A percentile compares a stretch with the other conserved stretches of the same genome.
These are phyloP conservation scores for Phytophthora pisi DNA, from an alignment of 352 stramenopile species.

Conservation along the genomic window DNA sequence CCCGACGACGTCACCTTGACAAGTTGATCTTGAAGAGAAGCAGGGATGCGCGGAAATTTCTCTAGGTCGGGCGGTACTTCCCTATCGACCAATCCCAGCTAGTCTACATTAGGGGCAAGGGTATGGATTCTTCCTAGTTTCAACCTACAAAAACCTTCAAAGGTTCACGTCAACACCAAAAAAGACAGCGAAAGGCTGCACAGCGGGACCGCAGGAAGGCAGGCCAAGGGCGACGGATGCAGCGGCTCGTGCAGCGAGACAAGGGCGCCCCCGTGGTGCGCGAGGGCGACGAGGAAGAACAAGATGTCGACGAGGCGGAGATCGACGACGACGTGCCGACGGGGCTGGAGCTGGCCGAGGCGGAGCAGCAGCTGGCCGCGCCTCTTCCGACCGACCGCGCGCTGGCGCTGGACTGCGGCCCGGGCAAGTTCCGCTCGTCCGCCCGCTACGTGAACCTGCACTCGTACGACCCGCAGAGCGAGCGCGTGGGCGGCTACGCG, in stretches of 20 bases:
- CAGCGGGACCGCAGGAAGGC: not conserved
- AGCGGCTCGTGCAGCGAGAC: slow-evolving; percentile 33
- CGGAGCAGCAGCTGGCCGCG: slow-evolving; percentile 15
- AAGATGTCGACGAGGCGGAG: slow-evolving; percentile 10
- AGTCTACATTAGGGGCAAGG: not conserved
- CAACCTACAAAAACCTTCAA: slow-evolving; percentile 3
- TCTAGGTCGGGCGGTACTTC: not conserved
- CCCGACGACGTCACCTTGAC: slow-evolving; percentile 2
- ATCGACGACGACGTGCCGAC: slow-evolving; percentile 3
- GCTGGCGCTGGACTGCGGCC: slow-evolving; percentile 6
- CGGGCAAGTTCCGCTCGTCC: slow-evolving; percentile 32
- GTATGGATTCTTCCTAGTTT: not conserved
- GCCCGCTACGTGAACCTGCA: slow-evolving; percentile 61
- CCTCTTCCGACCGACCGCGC: slow-evolving; percentile 3
- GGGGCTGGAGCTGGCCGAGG: slow-evolving; percentile 14
- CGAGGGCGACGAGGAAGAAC: slow-evolving; percentile 28
- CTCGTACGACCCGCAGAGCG: slow-evolving; percentile 43
- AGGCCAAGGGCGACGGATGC: slow-evolving; percentile 10
- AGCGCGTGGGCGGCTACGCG: slow-evolving; percentile 35
- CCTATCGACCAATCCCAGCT: not conserved
- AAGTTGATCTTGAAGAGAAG: slow-evolving; percentile 14
- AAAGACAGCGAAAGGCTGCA: slow-evolving; percentile 24
- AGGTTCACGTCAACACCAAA: slow-evolving; percentile 13
- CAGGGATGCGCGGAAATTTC: not conserved
- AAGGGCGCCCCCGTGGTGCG: slow-evolving; percentile 25